These are phyloP conservation scores for Sphagnum tenellum DNA, from an alignment of 225 moss, liverwort and hornwort species.

Conservation along the genomic window DNA sequence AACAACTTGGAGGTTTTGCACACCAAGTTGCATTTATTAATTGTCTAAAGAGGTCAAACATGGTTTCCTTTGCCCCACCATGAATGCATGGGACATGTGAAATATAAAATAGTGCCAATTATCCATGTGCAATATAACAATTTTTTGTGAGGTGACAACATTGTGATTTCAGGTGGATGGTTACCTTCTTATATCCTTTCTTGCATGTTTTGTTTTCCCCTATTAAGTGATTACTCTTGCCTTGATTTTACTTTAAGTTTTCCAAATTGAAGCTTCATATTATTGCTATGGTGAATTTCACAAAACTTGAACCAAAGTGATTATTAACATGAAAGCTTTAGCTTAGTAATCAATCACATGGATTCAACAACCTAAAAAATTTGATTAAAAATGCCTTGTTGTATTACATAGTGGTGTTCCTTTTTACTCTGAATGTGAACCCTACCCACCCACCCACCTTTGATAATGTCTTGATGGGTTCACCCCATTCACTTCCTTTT, in stretches of 20 bases:
- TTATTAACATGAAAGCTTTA: constrained; percentile 53
- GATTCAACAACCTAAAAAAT: constrained; percentile 46
- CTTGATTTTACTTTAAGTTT: constrained; percentile 71
- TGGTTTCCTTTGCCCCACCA: too few relatives aligned
- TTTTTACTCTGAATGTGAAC: constrained; percentile 65
- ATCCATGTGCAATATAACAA: too few relatives aligned
- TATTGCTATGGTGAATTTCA: constrained; percentile 70
- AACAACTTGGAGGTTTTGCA: too few relatives aligned
- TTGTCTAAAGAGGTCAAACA: too few relatives aligned
- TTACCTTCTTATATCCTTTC: constrained; percentile 54
- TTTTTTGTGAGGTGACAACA: too few relatives aligned
- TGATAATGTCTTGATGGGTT: too few relatives aligned
- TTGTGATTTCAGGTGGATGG: constrained; percentile 22
- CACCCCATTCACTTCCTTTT: too few relatives aligned
- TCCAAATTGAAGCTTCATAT: constrained; percentile 81
- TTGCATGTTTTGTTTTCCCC: constrained; percentile 57
- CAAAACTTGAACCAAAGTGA: constrained; percentile 70
- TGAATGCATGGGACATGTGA: too few relatives aligned
- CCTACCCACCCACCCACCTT: too few relatives aligned
- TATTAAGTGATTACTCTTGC: constrained; percentile 76
- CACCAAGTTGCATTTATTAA: too few relatives aligned
- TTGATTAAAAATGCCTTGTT: constrained; percentile 28
- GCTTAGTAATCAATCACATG: constrained; percentile 57
- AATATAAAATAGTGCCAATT: too few relatives aligned
- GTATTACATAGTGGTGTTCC: constrained; percentile 68